A percentile compares a stretch with the other conserved stretches of the same genome.
Evolutionary conservation across 495 filamentous ascomycete genomes (phyloP).

Genomic region (Choiromyces venosus): DNA sequence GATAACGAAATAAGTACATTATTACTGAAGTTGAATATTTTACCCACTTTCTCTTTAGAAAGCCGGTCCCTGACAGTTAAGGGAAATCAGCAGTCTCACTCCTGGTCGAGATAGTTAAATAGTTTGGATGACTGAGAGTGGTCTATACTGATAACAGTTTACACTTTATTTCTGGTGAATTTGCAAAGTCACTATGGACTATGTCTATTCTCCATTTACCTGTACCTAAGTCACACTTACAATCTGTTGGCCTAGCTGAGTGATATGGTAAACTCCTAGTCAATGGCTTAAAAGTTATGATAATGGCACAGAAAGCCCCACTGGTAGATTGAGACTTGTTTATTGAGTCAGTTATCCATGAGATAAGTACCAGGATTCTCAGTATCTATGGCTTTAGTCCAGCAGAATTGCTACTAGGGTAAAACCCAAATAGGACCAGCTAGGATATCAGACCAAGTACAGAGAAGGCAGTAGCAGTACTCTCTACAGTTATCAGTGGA

Average conservation of each 20-base stretch:
- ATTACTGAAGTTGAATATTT: constrained; percentile 15
- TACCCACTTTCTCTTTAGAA: constrained; percentile 7
- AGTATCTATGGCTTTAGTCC: constrained; percentile 2
- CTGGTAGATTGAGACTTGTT: not conserved
- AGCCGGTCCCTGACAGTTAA: not conserved
- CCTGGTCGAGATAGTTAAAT: not conserved
- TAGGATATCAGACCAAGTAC: too few species aligned
- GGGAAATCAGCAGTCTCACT: not conserved
- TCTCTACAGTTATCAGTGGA: too few species aligned
- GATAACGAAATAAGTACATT: not conserved
- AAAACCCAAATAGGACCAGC: not conserved
- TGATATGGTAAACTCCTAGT: not conserved
- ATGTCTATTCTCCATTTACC: not conserved
- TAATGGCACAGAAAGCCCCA: not conserved
- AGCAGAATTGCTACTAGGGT: constrained; percentile 5
- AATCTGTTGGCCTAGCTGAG: too few species aligned
- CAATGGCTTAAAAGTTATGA: not conserved
- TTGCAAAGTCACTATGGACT: too few species aligned
- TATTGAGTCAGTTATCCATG: not conserved
- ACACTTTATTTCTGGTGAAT: constrained; percentile 8
- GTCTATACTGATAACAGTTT: constrained; percentile 9
- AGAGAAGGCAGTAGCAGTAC: too few species aligned
- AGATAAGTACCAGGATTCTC: not conserved
- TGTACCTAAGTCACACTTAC: not conserved
- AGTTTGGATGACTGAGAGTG: not conserved